phyloP scores from a whole-genome alignment of 2,329 filamentous ascomycete species.

The Botrytis elliptica region DNA sequence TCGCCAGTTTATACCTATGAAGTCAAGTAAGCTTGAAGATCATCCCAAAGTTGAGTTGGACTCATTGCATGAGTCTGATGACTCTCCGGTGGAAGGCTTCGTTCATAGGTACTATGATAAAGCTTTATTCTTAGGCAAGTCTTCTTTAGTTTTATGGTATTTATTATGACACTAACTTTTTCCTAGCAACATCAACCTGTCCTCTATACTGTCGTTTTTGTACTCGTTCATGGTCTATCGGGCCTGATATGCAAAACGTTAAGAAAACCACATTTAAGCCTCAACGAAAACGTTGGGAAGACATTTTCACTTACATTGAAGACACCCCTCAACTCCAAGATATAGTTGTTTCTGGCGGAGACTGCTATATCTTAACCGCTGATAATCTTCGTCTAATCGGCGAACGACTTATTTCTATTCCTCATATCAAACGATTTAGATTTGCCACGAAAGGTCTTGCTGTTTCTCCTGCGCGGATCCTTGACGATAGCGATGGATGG shows the following conservation, averaged over 20 bases:
- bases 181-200: constrained; percentile 56
- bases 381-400: constrained; percentile 55
- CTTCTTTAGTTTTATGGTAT: background rate
- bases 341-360: constrained; percentile 62
- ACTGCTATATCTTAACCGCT: constrained; percentile 57
- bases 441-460: constrained; percentile 63
- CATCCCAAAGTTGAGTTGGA: constrained; percentile 56
- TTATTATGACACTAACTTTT: constrained; percentile 26
- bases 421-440: constrained; percentile 58
- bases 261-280: constrained; percentile 47
- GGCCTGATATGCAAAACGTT: constrained; percentile 53
- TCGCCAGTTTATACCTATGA: constrained; percentile 59
- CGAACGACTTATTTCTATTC: constrained; percentile 53
- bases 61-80: constrained; percentile 56
- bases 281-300: constrained; percentile 49
- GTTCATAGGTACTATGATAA: constrained; percentile 65
- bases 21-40: constrained; percentile 52
- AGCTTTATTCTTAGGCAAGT: constrained; percentile 58
- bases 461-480: constrained; percentile 55
- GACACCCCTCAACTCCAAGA: constrained; percentile 51
- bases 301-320: constrained; percentile 57
- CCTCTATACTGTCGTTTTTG: constrained; percentile 63
- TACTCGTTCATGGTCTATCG: constrained; percentile 60
- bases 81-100: constrained; percentile 56
- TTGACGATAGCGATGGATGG: constrained; percentile 55